A percentile compares a stretch with the other conserved stretches of the same genome.
Evolutionary conservation across 2,329 filamentous ascomycete genomes (phyloP).

Genomic region (Paecilomyces formosus): DNA sequence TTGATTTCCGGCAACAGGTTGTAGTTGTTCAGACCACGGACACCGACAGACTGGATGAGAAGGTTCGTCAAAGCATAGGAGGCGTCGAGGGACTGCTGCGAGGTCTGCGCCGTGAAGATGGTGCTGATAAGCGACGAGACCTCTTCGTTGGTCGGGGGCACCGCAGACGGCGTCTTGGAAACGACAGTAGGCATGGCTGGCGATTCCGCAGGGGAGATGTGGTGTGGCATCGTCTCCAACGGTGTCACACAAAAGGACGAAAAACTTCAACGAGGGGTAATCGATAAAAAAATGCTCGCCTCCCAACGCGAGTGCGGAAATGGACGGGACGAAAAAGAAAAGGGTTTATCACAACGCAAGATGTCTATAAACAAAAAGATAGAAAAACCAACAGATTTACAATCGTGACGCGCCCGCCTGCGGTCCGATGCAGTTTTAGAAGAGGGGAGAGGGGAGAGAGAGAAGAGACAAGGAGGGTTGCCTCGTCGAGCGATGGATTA

Average conservation of each 20-base stretch:
- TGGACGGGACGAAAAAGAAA: neutral
- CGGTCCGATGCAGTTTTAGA: neutral
- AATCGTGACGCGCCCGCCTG: neutral
- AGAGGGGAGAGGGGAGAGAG: neutral
- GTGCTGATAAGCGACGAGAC: slow-evolving; percentile 57
- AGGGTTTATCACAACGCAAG: neutral
- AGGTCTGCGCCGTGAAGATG: slow-evolving; percentile 63
- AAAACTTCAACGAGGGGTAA: slow-evolving; percentile 1
- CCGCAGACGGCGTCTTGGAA: slow-evolving; percentile 36
- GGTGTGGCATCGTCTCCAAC: slow-evolving; percentile 40
- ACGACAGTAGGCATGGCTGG: slow-evolving; percentile 41
- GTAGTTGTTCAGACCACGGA: slow-evolving; percentile 55
- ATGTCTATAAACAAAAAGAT: neutral
- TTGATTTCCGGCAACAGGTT: slow-evolving; percentile 56
- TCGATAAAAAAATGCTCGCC: neutral
- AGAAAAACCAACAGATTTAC: neutral
- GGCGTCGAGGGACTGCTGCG: slow-evolving; percentile 60
- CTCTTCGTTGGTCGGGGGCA: slow-evolving; percentile 58
- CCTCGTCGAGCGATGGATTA: neutral
- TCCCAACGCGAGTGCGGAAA: neutral
- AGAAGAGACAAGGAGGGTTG: neutral
- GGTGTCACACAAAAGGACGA: neutral
- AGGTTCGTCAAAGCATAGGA: slow-evolving; percentile 59
- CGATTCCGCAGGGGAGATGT: slow-evolving; percentile 30
- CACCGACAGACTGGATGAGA: slow-evolving; percentile 58